Conservation (phyloP, 2,329 filamentous ascomycete species). For the Neopestalotiopsis sp. region DNA sequence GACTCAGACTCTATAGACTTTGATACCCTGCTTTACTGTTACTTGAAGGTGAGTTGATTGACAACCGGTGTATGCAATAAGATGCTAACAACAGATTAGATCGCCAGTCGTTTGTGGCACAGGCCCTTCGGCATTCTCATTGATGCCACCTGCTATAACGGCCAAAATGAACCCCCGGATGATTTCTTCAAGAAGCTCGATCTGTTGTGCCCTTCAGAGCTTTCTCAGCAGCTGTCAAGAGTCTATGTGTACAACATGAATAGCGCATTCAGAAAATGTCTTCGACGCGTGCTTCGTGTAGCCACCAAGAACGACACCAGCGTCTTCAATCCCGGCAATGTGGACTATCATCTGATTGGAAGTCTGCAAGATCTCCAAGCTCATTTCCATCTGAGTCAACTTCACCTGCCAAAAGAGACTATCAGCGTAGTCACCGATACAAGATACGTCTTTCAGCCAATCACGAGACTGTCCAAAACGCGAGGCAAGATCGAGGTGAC, state of each 20-base stretch:
- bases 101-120: conserved; percentile 73
- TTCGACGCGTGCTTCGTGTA: conserved; percentile 66
- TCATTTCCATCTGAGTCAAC: conserved; percentile 70
- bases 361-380: conserved; percentile 68
- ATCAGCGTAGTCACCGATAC: conserved; percentile 72
- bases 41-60: conserved; percentile 60
- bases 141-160: conserved; percentile 73
- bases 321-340: conserved; percentile 67
- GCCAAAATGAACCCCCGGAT: conserved; percentile 70
- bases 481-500: conserved; percentile 74
- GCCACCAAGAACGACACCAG: conserved; percentile 65
- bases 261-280: conserved; percentile 71
- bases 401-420: conserved; percentile 73
- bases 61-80: background rate
- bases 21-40: conserved; percentile 71
- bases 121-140: conserved; percentile 71
- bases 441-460: conserved; percentile 68
- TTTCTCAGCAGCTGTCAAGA: conserved; percentile 63
- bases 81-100: conserved; percentile 43
- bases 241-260: conserved; percentile 79
- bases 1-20: conserved; percentile 70
- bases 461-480: conserved; percentile 70
- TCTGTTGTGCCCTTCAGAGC: conserved; percentile 65
- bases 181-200: conserved; percentile 69
- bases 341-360: conserved; percentile 70